These are phyloP conservation scores for Dendrocalamus latiflorus DNA, from an alignment of 202 grass and related monocot genomes.

Conservation along the genomic window DNA sequence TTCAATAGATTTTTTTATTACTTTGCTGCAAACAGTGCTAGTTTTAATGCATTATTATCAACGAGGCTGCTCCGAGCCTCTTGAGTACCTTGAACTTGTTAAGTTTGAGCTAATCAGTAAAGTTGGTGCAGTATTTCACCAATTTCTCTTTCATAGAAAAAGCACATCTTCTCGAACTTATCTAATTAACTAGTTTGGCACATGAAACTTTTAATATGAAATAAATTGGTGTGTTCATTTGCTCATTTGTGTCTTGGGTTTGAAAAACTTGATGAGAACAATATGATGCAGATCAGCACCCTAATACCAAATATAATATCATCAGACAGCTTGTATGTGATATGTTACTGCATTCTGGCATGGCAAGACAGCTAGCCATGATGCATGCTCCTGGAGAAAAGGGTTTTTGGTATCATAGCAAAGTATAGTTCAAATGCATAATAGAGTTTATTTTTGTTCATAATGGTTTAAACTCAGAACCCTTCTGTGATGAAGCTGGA, in stretches of 20 bases:
- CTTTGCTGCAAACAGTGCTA: background rate
- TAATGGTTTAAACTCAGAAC: background rate
- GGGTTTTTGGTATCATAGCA: background rate
- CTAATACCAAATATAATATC: background rate
- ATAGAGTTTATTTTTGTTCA: background rate
- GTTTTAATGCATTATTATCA: slow-evolving; percentile 8
- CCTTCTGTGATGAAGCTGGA: background rate
- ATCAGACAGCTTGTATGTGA: background rate
- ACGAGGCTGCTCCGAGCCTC: background rate
- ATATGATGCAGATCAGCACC: background rate
- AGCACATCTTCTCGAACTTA: background rate
- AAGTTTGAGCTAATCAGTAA: background rate
- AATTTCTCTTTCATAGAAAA: slow-evolving; percentile 4
- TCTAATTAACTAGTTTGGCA: background rate
- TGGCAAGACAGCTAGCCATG: background rate
- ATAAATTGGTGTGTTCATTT: background rate
- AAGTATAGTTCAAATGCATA: background rate
- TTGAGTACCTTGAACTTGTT: background rate
- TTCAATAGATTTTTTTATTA: background rate
- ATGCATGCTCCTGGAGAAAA: background rate
- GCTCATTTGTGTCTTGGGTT: background rate
- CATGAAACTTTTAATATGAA: background rate
- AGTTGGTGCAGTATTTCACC: background rate
- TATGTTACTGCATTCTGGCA: background rate
- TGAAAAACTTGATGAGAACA: background rate